phyloP scores from a whole-genome alignment of 768 basidiomycete species.

The Mycena galopus region DNA sequence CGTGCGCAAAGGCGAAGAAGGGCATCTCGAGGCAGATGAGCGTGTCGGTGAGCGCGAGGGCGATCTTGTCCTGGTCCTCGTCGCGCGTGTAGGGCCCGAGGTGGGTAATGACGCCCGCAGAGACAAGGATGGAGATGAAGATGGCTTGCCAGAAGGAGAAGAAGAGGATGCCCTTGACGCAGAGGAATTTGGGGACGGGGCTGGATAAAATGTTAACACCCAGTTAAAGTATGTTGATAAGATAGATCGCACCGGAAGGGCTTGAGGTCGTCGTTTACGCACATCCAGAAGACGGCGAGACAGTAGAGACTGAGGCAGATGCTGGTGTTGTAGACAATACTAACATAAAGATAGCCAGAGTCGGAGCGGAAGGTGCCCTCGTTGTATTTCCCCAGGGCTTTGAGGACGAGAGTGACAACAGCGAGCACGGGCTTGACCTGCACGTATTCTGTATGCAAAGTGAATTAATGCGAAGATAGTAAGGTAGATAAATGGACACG shows the following conservation, averaged over 20 bases:
- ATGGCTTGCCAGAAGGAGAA: conserved; percentile 99
- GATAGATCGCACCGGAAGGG: conserved; percentile 93
- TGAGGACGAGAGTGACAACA: conserved; percentile 85
- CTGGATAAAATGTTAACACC: conserved; percentile 55
- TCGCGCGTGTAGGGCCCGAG: conserved; percentile 90
- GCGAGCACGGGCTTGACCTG: conserved; percentile 95
- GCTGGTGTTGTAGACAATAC: conserved; percentile 85
- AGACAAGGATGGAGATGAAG: conserved; percentile 88
- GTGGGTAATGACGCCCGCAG: conserved; percentile 77
- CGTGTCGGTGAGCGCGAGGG: conserved; percentile 89
- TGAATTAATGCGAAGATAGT: background rate
- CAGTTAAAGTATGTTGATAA: too few relatives aligned
- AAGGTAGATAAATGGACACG: conserved; percentile 34
- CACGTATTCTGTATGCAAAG: conserved; percentile 86
- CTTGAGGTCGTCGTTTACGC: conserved; percentile 88
- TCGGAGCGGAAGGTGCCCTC: conserved; percentile 89
- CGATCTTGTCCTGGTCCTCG: conserved; percentile 76
- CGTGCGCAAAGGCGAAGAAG: conserved; percentile 93
- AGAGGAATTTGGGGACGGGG: conserved; percentile 96
- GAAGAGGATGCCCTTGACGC: conserved; percentile 98
- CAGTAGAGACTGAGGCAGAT: conserved; percentile 89
- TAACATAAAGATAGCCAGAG: conserved; percentile 94
- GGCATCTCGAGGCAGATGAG: conserved; percentile 99
- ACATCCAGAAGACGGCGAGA: conserved; percentile 97
- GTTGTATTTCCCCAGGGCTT: conserved; percentile 87